Conservation (phyloP, 129 eudicot genomes). For the Escallonia rubra region DNA sequence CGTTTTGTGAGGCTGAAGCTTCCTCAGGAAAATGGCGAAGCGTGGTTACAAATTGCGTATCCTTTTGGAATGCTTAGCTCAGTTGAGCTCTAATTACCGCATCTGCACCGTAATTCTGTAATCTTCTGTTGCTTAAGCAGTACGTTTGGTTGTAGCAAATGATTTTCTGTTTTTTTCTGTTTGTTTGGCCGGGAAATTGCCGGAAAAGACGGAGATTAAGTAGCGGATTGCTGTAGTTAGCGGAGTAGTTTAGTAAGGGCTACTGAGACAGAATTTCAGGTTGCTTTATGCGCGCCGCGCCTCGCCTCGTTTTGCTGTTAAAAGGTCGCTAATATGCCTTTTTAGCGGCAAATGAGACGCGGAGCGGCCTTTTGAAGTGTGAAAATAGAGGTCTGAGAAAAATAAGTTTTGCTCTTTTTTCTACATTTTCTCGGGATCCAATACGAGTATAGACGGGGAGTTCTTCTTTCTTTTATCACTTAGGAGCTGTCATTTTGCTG, state of each 20-base stretch:
- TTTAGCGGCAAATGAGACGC: too few relatives aligned
- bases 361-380: too few relatives aligned
- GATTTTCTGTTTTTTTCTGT: not conserved
- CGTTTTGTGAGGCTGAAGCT: constrained; percentile 18
- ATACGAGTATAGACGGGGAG: too few relatives aligned
- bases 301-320: too few relatives aligned
- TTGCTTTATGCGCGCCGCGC: too few relatives aligned
- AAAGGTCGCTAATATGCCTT: too few relatives aligned
- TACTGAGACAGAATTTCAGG: not conserved
- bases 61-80: constrained; percentile 29
- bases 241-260: not conserved
- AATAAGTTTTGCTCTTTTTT: too few relatives aligned
- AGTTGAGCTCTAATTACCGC: not conserved
- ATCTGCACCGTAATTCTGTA: too few relatives aligned
- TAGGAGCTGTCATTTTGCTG: not conserved
- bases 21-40: constrained; percentile 36
- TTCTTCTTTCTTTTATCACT: not conserved
- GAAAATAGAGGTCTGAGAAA: too few relatives aligned
- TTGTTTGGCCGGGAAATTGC: not conserved
- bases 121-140: not conserved
- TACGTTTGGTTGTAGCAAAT: not conserved
- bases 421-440: too few relatives aligned
- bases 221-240: too few relatives aligned
- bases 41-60: constrained; percentile 90
- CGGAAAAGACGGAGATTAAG: not conserved